phyloP scores from a whole-genome alignment of 257 asterid genomes.

The Catharanthus roseus region DNA sequence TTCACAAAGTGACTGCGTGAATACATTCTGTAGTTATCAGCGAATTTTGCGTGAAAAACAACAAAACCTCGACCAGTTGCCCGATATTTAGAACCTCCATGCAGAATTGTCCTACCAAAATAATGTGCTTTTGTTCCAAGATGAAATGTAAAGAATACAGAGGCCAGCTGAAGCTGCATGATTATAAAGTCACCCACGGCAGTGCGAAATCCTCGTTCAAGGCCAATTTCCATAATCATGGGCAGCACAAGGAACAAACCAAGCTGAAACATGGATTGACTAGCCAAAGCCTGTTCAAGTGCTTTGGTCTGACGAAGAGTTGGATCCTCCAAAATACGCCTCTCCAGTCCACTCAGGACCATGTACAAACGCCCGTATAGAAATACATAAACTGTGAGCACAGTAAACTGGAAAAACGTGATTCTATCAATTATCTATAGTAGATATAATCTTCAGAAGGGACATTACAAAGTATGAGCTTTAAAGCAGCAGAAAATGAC shows the following conservation, averaged over 20 bases:
- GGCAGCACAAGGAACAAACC: constrained; percentile 86
- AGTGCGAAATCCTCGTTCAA: constrained; percentile 88
- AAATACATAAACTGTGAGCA: constrained; percentile 73
- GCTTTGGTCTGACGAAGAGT: constrained; percentile 62
- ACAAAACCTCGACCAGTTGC: constrained; percentile 98
- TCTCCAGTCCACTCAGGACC: constrained; percentile 94
- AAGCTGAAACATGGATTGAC: constrained; percentile 83
- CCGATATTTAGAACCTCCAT: constrained; percentile 93
- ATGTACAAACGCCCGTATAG: constrained; percentile 81
- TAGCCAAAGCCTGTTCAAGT: constrained; percentile 83
- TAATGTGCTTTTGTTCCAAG: constrained; percentile 94
- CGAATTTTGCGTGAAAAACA: constrained; percentile 85
- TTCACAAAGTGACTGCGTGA: constrained; percentile 96
- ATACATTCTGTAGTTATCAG: constrained; percentile 85
- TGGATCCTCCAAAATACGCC: constrained; percentile 63
- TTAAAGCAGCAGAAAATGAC: not conserved
- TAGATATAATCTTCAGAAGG: constrained; percentile 10
- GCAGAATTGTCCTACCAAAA: constrained; percentile 77
- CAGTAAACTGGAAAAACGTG: constrained; percentile 62
- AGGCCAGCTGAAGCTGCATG: constrained; percentile 97
- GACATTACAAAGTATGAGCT: constrained; percentile 3
- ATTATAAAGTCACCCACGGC: constrained; percentile 85
- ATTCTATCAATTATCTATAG: constrained; percentile 18
- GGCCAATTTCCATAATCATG: constrained; percentile 96
- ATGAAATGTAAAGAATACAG: constrained; percentile 95